Base-by-base conservation (phyloP, 2,329 filamentous ascomycete species). In the Aspergillus sp. region DNA sequence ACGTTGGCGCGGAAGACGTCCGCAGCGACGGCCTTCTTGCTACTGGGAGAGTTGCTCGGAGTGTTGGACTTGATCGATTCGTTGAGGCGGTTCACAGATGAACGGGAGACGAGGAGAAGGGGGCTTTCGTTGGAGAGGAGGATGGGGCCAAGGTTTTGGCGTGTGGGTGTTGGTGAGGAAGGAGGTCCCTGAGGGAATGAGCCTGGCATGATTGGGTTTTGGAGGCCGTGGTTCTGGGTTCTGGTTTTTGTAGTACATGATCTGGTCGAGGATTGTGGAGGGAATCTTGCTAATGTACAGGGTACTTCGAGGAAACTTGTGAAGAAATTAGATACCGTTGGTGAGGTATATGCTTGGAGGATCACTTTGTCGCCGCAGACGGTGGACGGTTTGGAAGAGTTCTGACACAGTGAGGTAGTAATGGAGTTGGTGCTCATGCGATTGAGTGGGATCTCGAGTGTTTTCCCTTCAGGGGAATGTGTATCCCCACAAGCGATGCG, bases 61-160 rank as follows among this genome's bases (percentile, higher is more conserved):
- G 49, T 48, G 14, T 48, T 54, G 3, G 77, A 75, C 62, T 82
- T 82, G 65, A 98, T 95, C 12, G 85, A 79, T 59, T 83, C 78
- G 68, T 98, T 98, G 7, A 98, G 77, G 2, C 82, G 83, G 47
- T 90, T 86, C 48, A 98, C 83, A 64, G 92, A 97, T 9, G 90
- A 86, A 54, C 86, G 83, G 19, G 90, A 91, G 56, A 98, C 88
- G 47, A 91, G 84, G 0, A 99, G 82, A 45, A 99, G 96, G 0
- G 95, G 93, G 53, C 91, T 96, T 74, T 98, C 95, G 71, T 99
- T 99, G 23, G 93, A 90, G 3, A 99, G 79, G 0, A 95, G 78
- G 35, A 98, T 92, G 3, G 86, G 70, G 46, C 64, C 67, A 15
- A 58, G 61, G 66, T 66, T 86, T 79, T 31, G 19, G 51, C 7